Conservation (phyloP, 805 yeast genomes). For the Wickerhamiella domercqiae region DNA sequence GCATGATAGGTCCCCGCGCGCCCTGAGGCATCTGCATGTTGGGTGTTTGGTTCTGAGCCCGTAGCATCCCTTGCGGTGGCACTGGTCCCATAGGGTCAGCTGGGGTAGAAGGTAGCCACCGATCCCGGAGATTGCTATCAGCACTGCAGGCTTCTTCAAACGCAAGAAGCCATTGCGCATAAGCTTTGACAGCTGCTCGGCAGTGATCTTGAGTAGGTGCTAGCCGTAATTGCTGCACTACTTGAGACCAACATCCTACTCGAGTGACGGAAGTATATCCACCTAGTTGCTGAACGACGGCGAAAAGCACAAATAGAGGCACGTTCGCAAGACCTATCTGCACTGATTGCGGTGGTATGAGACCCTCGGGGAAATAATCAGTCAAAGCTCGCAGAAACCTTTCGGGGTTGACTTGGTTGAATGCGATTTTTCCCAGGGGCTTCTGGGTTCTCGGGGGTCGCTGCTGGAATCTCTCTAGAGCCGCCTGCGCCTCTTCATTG, state of each 20-base stretch:
- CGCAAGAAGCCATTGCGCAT: conserved; percentile 13
- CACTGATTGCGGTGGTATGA: conserved; percentile 6
- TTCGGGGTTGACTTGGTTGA: neutral
- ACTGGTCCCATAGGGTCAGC: conserved; percentile 7
- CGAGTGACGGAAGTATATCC: conserved; percentile 11
- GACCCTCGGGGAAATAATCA: conserved; percentile 1
- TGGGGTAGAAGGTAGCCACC: conserved; percentile 2
- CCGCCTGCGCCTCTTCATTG: conserved; percentile 7
- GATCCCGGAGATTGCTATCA: neutral
- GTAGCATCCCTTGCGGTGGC: neutral
- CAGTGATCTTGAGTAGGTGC: conserved; percentile 6
- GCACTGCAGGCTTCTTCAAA: conserved; percentile 11
- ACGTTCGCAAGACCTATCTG: conserved; percentile 6
- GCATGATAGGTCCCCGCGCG: neutral
- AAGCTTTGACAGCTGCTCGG: conserved; percentile 12
- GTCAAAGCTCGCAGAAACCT: neutral
- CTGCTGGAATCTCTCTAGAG: conserved; percentile 10
- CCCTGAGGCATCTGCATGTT: neutral
- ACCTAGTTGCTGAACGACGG: conserved; percentile 11
- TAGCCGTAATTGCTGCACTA: conserved; percentile 9
- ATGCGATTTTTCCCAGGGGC: neutral
- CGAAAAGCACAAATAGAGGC: conserved; percentile 11
- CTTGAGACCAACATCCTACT: conserved; percentile 10
- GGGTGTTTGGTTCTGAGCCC: no score
- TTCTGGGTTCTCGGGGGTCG: neutral